Evolutionary conservation across 129 eudicot genomes (phyloP).

Genomic region (Helichrysum umbraculigerum): DNA sequence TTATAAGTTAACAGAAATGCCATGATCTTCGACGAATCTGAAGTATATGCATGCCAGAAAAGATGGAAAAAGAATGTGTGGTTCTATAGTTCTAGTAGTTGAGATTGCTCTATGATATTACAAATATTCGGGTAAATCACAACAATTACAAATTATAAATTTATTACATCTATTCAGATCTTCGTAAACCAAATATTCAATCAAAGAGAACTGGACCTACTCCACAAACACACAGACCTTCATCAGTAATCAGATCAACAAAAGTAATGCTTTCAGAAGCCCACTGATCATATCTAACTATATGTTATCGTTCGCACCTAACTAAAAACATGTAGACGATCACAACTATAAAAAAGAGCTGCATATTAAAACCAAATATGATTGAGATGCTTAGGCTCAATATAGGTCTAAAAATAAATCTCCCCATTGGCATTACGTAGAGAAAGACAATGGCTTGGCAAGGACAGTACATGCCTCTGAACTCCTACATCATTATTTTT

Average conservation of each 20-base stretch:
- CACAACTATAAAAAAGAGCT: background rate
- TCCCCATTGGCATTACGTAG: background rate
- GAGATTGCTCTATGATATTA: background rate
- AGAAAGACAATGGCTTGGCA: background rate
- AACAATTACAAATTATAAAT: background rate
- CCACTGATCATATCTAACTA: background rate
- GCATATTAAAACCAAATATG: constrained; percentile 1
- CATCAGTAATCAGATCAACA: constrained; percentile 8
- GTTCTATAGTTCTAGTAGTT: background rate
- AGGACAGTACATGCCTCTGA: background rate
- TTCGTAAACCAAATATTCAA: background rate
- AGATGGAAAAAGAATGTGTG: background rate
- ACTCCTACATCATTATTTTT: background rate
- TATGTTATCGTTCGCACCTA: background rate
- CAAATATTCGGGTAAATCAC: background rate
- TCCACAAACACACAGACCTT: background rate
- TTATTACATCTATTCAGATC: background rate
- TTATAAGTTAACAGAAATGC: background rate
- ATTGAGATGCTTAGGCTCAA: background rate
- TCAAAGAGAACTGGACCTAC: background rate
- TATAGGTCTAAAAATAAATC: background rate
- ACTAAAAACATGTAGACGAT: background rate
- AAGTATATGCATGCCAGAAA: background rate
- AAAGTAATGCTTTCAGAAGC: background rate
- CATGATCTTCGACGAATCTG: background rate